Evolutionary conservation across 768 basidiomycete genomes (phyloP).

Genomic region (Phaeotremella skinneri): DNA sequence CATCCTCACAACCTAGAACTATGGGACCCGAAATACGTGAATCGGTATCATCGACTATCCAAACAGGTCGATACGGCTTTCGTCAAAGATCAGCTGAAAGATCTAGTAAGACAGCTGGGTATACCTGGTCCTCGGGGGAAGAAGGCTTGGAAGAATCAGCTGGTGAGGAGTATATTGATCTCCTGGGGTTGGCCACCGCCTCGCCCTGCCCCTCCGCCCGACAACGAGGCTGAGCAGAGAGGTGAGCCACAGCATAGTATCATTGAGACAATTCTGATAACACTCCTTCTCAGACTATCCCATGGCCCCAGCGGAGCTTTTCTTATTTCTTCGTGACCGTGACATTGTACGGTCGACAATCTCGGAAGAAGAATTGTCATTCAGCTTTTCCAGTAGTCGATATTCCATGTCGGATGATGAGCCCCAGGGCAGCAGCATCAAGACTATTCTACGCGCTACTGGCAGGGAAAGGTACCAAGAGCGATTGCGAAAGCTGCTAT

Average conservation of each 20-base stretch:
- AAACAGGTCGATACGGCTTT: slow-evolving; percentile 19
- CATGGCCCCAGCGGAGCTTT: slow-evolving; percentile 19
- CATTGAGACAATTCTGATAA: background rate
- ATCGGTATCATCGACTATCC: background rate
- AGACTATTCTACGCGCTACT: background rate
- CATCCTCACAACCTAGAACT: background rate
- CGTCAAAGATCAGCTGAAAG: slow-evolving; percentile 11
- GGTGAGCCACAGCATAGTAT: slow-evolving; percentile 2
- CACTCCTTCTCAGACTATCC: slow-evolving; percentile 16
- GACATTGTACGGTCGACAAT: background rate
- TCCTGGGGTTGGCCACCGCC: slow-evolving; percentile 22
- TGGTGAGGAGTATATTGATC: slow-evolving; percentile 14
- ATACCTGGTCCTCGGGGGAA: background rate
- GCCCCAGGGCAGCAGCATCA: background rate
- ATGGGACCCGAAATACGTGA: slow-evolving; percentile 6
- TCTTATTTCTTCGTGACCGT: slow-evolving; percentile 19
- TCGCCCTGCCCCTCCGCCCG: slow-evolving; percentile 1
- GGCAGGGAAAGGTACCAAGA: background rate
- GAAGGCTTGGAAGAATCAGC: background rate
- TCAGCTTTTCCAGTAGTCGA: background rate
- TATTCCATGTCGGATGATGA: no score
- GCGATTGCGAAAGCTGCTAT: background rate
- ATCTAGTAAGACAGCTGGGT: slow-evolving; percentile 15
- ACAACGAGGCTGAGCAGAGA: slow-evolving; percentile 1
- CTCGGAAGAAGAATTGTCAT: background rate